phyloP scores from a whole-genome alignment of 2,329 filamentous ascomycete genomes.

The Chaetomium globosum region DNA sequence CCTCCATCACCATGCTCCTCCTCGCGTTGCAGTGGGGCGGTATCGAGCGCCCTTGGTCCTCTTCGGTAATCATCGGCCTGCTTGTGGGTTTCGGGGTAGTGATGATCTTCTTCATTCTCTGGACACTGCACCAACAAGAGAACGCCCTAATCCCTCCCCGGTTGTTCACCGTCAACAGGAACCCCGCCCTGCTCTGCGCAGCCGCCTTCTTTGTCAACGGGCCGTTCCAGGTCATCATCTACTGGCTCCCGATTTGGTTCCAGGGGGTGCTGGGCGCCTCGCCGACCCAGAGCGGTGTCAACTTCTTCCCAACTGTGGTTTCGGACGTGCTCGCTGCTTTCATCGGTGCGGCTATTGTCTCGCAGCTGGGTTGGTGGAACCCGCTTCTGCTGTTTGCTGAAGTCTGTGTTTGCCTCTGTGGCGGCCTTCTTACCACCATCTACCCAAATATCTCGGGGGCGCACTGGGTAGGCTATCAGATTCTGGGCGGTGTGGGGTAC shows the following conservation, averaged over 20 bases:
- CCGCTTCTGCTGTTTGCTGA: neutral
- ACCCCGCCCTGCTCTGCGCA: neutral
- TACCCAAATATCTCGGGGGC: neutral
- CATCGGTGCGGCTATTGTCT: neutral
- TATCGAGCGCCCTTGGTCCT: neutral
- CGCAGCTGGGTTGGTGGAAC: neutral
- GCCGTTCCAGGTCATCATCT: neutral
- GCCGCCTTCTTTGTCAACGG: neutral
- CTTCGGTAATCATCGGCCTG: neutral
- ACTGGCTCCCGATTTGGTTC: neutral
- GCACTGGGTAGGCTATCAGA: conserved; percentile 2
- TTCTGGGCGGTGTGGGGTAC: neutral
- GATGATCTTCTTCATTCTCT: neutral
- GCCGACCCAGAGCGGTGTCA: neutral
- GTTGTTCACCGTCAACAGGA: neutral
- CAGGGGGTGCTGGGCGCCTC: neutral
- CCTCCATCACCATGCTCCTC: neutral
- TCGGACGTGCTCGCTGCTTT: neutral
- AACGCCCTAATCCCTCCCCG: neutral
- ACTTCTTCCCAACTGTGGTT: neutral
- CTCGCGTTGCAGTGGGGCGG: neutral
- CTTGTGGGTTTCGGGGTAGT: neutral
- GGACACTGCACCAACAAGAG: neutral
- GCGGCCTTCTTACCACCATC: neutral
- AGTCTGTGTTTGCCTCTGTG: neutral